phyloP scores from a whole-genome alignment of 1,284 basidiomycete genomes.

The Flammula alnicola region DNA sequence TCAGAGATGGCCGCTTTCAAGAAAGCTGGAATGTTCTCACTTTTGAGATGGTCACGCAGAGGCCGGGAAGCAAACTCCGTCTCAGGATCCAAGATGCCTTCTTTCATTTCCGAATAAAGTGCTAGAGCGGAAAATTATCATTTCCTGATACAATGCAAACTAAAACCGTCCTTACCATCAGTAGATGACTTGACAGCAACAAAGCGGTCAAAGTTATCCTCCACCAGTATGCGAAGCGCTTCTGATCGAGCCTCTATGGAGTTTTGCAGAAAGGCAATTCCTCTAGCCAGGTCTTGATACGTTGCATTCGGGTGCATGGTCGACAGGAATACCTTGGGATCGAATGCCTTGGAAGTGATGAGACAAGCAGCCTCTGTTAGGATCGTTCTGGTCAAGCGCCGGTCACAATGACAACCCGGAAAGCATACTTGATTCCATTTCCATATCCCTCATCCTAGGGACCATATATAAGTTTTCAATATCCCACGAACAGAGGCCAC shows the following conservation, averaged over 20 bases:
- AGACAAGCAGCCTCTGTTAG: constrained; percentile 76
- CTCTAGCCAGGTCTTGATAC: constrained; percentile 86
- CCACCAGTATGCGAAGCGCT: constrained; percentile 92
- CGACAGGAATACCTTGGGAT: constrained; percentile 93
- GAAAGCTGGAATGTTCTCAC: constrained; percentile 46
- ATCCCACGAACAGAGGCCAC: constrained; percentile 30
- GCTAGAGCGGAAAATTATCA: constrained; percentile 49
- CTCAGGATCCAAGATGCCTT: constrained; percentile 78
- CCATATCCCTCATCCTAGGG: constrained; percentile 67
- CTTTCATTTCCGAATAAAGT: constrained; percentile 91
- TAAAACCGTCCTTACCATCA: constrained; percentile 66
- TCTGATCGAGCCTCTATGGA: constrained; percentile 90
- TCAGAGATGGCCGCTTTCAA: constrained; percentile 9
- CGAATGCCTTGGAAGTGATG: constrained; percentile 92
- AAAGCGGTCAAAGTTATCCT: constrained; percentile 98
- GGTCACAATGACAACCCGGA: background rate
- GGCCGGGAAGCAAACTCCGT: constrained; percentile 87
- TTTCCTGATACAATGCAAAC: constrained; percentile 1
- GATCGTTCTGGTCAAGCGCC: background rate
- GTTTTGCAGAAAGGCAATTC: constrained; percentile 71
- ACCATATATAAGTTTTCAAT: constrained; percentile 10
- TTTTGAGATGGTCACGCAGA: constrained; percentile 83
- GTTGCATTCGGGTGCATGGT: constrained; percentile 95
- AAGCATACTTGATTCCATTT: constrained; percentile 71
- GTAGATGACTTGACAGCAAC: constrained; percentile 97